Evolutionary conservation across 805 yeast genomes (phyloP), one percentile per base, ranked within the genome.

Genomic region (Pichia cabralensis): DNA sequence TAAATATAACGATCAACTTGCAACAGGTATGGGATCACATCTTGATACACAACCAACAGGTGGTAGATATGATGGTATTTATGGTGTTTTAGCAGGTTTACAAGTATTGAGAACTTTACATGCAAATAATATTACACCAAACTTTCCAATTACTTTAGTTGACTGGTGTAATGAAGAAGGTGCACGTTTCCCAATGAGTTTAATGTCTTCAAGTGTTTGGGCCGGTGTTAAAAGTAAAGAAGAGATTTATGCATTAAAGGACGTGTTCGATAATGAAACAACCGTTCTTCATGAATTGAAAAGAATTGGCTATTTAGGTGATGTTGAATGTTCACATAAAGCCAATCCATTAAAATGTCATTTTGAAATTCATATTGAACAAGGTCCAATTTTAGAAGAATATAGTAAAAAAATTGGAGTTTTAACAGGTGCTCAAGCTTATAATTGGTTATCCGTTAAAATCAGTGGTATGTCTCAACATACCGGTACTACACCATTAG

Each of bases 81-180:
- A 65, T 24, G 88, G 88, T 14, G 85, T 79, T 5, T 57, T 77
- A 29, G 56, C 78, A 8, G 85, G 83, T 1, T 56, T 79, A 30
- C 84, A 79, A 53, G 75, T 79, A 5, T 54, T 79, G 44, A 60
- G 83, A 40, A 76, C 84, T 4, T 56, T 79, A 48, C 70, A 74
- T 39, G 82, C 73, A 13, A 71, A 74, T 50, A 59, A 64, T 28
- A 67, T 57, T 46, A 62, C 60, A 9, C 83, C 88, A n/a, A 67
- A 74, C 35, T 77, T 63, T 41, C 85, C 85, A 8, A 67, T 79
- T 36, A 75, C 78, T 6, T 64, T 75, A 5, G 65, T 79, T 26
- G 65, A 72, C 47, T 79, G 88, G 88, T 74, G 76, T 53, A 79
- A 79, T 48, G 88, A 79, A 50, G 88, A 79, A 58, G 88, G 88